A percentile compares a stretch with the other conserved stretches of the same genome.
Conservation (phyloP, 208 protist genomes). For the Leishmania aethiopica region DNA sequence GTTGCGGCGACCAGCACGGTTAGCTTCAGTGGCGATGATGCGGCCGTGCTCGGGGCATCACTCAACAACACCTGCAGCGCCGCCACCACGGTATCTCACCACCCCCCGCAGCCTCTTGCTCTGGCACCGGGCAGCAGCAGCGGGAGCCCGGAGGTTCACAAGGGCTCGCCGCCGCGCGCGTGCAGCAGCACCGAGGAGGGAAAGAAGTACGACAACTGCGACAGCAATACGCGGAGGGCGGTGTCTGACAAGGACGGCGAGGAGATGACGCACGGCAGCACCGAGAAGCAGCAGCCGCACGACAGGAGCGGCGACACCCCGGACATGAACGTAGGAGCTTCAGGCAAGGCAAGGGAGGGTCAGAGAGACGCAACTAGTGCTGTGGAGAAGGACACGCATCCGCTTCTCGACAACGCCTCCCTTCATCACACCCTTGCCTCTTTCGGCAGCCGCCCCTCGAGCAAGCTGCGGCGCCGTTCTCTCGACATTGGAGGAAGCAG, state of each 20-base stretch:
- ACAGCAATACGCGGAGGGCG: constrained; percentile 30
- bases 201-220: constrained; percentile 5
- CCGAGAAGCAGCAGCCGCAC: constrained; percentile 11
- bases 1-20: not conserved
- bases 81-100: not conserved
- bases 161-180: not conserved
- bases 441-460: not conserved
- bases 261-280: constrained; percentile 10
- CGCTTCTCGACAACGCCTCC: not conserved
- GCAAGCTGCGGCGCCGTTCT: not conserved
- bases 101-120: not conserved
- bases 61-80: not conserved
- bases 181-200: constrained; percentile 3
- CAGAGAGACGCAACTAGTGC: not conserved
- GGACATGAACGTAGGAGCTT: not conserved
- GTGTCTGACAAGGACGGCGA: constrained; percentile 11
- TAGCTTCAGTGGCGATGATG: not conserved
- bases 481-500: not conserved
- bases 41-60: not conserved
- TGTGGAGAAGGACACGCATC: not conserved
- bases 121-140: not conserved
- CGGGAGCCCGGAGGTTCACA: constrained; percentile 12
- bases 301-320: constrained; percentile 6
- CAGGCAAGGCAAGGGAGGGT: not conserved
- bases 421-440: not conserved